phyloP scores from a whole-genome alignment of 129 eudicot species.

The carrot (Daucus carota) region DNA sequence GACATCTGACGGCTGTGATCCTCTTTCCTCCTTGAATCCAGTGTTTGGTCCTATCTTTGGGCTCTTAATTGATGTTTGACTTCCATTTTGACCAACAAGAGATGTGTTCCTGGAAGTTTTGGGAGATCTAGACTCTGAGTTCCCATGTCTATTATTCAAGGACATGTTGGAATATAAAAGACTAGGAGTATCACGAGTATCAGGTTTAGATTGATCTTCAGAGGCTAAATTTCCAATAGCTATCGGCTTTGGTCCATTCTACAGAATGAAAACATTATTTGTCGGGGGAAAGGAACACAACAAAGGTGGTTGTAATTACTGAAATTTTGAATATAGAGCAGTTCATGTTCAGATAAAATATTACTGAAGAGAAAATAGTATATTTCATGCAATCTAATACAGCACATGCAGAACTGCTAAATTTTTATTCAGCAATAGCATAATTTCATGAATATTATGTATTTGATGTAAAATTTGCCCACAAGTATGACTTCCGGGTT shows the following conservation, averaged over 20 bases:
- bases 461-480: neutral
- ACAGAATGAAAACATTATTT: constrained; percentile 18
- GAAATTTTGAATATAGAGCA: neutral
- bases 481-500: neutral
- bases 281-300: neutral
- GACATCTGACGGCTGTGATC: constrained; percentile 48
- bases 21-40: constrained; percentile 18
- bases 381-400: neutral
- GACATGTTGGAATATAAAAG: constrained; percentile 19
- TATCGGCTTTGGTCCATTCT: constrained; percentile 83
- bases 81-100: constrained; percentile 11
- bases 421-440: neutral
- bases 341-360: neutral
- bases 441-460: neutral
- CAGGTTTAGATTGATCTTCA: constrained; percentile 14
- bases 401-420: neutral
- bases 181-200: constrained; percentile 16
- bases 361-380: neutral
- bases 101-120: constrained; percentile 19
- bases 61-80: constrained; percentile 22
- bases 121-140: constrained; percentile 23
- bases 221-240: constrained; percentile 19
- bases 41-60: constrained; percentile 12
- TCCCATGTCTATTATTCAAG: constrained; percentile 18
- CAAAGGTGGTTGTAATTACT: neutral